Percentiles rank a stretch among this genome's conserved stretches.
Evolutionary conservation across 352 stramenopile genomes (phyloP).

Genomic region (Phytophthora rubi): DNA sequence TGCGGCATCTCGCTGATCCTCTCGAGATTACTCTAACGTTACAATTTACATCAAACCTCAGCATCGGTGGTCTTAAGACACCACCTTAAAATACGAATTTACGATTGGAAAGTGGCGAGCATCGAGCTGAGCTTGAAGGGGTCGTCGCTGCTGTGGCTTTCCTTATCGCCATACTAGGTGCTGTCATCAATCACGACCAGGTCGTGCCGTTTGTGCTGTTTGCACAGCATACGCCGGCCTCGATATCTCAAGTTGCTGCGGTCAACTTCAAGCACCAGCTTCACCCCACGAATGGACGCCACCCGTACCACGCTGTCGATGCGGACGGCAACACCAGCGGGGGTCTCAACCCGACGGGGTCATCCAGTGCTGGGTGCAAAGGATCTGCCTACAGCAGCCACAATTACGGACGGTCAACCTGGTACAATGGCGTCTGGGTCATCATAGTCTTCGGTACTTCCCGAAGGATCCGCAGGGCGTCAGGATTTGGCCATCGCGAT

Average conservation of each 20-base stretch:
- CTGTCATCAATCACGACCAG: slow-evolving; percentile 21
- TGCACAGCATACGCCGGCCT: neutral
- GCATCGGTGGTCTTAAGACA: neutral
- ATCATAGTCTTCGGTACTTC: no score
- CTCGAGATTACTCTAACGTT: neutral
- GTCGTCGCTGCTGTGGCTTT: neutral
- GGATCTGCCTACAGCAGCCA: no score
- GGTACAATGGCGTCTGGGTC: no score
- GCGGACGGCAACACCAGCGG: slow-evolving; percentile 30
- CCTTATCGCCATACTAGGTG: neutral
- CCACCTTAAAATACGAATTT: neutral
- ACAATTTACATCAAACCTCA: neutral
- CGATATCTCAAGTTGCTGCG: neutral
- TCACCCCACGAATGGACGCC: slow-evolving; percentile 17
- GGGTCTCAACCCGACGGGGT: neutral
- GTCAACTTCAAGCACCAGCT: slow-evolving; percentile 3
- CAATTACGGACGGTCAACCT: no score
- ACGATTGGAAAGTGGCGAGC: no score
- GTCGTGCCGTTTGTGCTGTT: slow-evolving; percentile 9
- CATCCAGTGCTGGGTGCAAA: no score
- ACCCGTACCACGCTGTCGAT: slow-evolving; percentile 41
- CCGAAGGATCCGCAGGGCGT: no score
- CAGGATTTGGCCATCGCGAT: no score
- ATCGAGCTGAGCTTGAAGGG: no score
- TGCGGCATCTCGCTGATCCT: neutral